Evolutionary conservation across 1,284 basidiomycete species (phyloP).

Genomic region (Boletellus deceptivus): DNA sequence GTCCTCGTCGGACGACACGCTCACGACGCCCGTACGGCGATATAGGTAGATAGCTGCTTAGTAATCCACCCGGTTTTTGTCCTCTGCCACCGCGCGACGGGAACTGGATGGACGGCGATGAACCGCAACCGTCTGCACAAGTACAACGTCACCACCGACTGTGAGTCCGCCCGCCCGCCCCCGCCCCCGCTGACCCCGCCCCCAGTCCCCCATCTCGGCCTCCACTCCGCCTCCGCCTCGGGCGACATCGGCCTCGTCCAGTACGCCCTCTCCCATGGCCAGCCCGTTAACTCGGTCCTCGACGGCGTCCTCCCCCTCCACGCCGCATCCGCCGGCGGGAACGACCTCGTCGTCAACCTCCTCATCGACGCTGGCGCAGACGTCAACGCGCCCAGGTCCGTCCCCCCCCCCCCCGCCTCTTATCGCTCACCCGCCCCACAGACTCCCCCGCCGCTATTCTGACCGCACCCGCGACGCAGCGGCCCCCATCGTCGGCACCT

Average conservation of each 20-base stretch:
- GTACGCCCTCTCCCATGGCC: conserved; percentile 88
- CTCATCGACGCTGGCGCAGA: conserved; percentile 90
- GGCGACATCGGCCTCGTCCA: conserved; percentile 87
- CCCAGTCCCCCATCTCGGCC: conserved; percentile 79
- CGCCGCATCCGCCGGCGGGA: conserved; percentile 86
- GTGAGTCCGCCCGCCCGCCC: conserved; percentile 40
- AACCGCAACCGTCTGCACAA: conserved; percentile 48
- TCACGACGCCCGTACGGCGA: conserved; percentile 26
- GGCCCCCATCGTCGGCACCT: conserved; percentile 71
- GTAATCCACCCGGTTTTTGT: conserved; percentile 12
- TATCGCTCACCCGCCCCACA: conserved; percentile 29
- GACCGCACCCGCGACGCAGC: conserved; percentile 66
- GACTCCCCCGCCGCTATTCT: conserved; percentile 77
- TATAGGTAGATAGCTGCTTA: conserved; percentile 12
- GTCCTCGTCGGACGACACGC: conserved; percentile 32
- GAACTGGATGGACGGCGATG: conserved; percentile 11
- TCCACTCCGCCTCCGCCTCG: conserved; percentile 86
- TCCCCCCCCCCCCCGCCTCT: conserved; percentile 3
- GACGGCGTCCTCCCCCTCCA: conserved; percentile 92
- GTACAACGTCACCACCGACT: conserved; percentile 78
- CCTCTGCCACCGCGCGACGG: conserved; percentile 7
- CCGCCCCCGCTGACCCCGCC: background rate
- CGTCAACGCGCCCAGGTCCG: conserved; percentile 83
- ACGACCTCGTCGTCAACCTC: conserved; percentile 78
- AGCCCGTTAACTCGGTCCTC: conserved; percentile 89